These are phyloP conservation scores for Aspergillus ochraceoroseus DNA, from an alignment of 2,329 filamentous ascomycete genomes.

Conservation along the genomic window DNA sequence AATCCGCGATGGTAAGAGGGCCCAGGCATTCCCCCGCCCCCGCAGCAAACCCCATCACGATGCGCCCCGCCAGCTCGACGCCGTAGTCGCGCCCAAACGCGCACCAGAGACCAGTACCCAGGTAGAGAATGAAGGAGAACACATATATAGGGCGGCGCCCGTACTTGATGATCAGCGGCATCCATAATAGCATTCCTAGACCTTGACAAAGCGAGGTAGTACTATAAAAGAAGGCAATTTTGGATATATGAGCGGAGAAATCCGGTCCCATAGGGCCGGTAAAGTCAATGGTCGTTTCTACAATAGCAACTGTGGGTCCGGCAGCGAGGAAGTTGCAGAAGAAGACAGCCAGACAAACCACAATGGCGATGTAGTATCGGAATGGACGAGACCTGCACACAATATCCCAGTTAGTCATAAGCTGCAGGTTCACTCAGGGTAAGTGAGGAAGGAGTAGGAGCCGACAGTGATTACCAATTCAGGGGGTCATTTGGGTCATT, in stretches of 20 bases:
- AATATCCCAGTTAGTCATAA: not conserved
- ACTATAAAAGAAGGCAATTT: slow-evolving; percentile 54
- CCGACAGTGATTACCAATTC: slow-evolving; percentile 18
- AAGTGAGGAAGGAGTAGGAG: no score
- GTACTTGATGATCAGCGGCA: slow-evolving; percentile 38
- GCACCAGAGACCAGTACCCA: slow-evolving; percentile 32
- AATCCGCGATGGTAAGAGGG: slow-evolving; percentile 51
- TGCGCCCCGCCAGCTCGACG: slow-evolving; percentile 42
- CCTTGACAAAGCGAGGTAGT: slow-evolving; percentile 51
- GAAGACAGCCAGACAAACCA: slow-evolving; percentile 46
- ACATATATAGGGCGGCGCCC: slow-evolving; percentile 35
- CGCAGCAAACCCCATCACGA: slow-evolving; percentile 51
- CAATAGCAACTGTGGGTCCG: slow-evolving; percentile 52
- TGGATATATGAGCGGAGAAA: slow-evolving; percentile 39
- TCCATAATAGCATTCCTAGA: slow-evolving; percentile 35
- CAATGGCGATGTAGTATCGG: slow-evolving; percentile 44
- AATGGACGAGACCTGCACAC: slow-evolving; percentile 6
- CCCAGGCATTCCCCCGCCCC: slow-evolving; percentile 50
- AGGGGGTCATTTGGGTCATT: slow-evolving; percentile 27
- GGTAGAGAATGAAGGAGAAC: slow-evolving; percentile 28
- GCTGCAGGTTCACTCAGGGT: no score
- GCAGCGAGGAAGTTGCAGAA: slow-evolving; percentile 56
- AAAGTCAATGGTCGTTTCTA: slow-evolving; percentile 23
- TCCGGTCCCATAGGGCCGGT: slow-evolving; percentile 40
- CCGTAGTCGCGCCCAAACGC: slow-evolving; percentile 32